Conservation (phyloP, 257 asterid species). For the Jasminum sambac region DNA sequence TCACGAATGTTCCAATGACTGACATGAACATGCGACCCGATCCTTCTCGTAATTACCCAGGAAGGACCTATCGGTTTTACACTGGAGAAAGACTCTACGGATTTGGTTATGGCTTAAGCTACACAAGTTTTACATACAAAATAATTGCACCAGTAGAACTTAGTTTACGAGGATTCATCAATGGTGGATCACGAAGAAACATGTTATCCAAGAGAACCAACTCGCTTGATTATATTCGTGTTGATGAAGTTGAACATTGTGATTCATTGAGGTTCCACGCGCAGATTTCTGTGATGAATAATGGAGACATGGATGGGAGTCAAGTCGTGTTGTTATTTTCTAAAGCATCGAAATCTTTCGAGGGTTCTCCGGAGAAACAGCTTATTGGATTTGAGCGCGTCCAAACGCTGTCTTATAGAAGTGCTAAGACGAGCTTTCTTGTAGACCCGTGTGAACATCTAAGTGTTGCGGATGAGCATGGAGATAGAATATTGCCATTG, state of each 20-base stretch:
- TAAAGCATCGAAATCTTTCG: conserved; percentile 24
- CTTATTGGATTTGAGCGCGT: conserved; percentile 73
- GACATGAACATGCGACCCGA: conserved; percentile 95
- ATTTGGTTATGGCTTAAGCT: conserved; percentile 87
- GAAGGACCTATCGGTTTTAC: conserved; percentile 89
- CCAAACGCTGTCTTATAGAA: conserved; percentile 24
- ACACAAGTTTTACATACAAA: conserved; percentile 55
- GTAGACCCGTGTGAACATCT: conserved; percentile 84
- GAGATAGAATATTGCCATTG: conserved; percentile 55
- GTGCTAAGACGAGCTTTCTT: conserved; percentile 41
- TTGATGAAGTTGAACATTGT: conserved; percentile 55
- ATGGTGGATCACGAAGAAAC: conserved; percentile 27
- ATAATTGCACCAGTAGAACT: conserved; percentile 60
- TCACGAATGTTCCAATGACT: conserved; percentile 71
- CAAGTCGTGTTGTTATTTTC: conserved; percentile 66
- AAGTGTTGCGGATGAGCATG: conserved; percentile 70
- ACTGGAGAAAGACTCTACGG: conserved; percentile 63
- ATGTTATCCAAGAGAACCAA: conserved; percentile 33
- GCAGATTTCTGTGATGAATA: conserved; percentile 59
- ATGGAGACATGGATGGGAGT: conserved; percentile 65
- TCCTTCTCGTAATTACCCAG: conserved; percentile 72
- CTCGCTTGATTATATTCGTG: conserved; percentile 34
- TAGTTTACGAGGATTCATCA: conserved; percentile 38
- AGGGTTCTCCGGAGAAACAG: conserved; percentile 62
- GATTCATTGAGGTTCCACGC: conserved; percentile 49